Conservation (phyloP, 2,329 filamentous ascomycete genomes). For the Pseudogymnoascus sp. region DNA sequence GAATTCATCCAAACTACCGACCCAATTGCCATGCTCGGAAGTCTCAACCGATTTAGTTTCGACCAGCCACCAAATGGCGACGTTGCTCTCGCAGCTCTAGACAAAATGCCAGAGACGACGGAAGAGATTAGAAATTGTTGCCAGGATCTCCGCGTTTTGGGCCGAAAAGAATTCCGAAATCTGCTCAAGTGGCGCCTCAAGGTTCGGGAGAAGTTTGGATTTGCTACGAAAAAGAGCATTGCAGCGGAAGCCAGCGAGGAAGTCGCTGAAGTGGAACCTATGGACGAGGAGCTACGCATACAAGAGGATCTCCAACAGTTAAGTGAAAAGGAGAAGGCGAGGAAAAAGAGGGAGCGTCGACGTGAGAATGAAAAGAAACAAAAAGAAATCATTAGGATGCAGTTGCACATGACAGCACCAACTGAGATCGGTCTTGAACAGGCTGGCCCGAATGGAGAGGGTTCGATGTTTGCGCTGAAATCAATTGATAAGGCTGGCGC, state of each 20-base stretch:
- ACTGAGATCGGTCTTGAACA: slow-evolving; percentile 95
- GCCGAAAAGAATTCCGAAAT: slow-evolving; percentile 88
- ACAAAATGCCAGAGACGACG: slow-evolving; percentile 81
- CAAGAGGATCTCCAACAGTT: slow-evolving; percentile 80
- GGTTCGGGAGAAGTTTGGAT: slow-evolving; percentile 83
- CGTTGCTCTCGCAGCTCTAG: slow-evolving; percentile 76
- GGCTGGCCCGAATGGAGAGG: slow-evolving; percentile 66
- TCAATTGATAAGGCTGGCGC: slow-evolving; percentile 69
- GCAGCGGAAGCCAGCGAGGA: slow-evolving; percentile 46
- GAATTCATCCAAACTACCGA: slow-evolving; percentile 93
- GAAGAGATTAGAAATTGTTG: slow-evolving; percentile 73
- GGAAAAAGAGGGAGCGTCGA: slow-evolving; percentile 75
- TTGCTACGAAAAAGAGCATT: slow-evolving; percentile 59
- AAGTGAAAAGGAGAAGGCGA: slow-evolving; percentile 67
- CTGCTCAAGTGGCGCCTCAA: slow-evolving; percentile 84
- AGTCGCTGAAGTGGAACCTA: slow-evolving; percentile 73
- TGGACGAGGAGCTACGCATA: slow-evolving; percentile 91
- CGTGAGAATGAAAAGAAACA: slow-evolving; percentile 91
- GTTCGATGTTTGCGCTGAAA: slow-evolving; percentile 81
- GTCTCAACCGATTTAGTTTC: slow-evolving; percentile 77
- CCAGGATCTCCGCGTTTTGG: slow-evolving; percentile 78
- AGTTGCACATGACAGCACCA: slow-evolving; percentile 92
- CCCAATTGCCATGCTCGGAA: slow-evolving; percentile 84
- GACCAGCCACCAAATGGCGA: slow-evolving; percentile 73
- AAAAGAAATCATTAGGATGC: slow-evolving; percentile 90